Evolutionary conservation across 192 early-diverging fungal genomes (phyloP), one percentile per base, ranked within the genome.

Genomic region (Coemansia sp.): DNA sequence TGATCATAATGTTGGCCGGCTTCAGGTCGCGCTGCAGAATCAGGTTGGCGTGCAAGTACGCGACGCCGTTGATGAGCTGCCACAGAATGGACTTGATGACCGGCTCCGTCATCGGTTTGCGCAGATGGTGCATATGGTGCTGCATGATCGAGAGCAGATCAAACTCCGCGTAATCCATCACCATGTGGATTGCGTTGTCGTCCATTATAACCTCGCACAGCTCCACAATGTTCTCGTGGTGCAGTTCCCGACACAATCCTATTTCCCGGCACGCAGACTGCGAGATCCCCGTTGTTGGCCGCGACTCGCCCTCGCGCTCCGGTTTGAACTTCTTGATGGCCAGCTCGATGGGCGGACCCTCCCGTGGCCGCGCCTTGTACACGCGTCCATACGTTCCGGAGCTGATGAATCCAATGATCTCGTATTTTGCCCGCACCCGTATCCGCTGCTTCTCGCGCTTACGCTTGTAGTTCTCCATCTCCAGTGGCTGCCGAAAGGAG

Each of bases 291-390:
- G 86, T 87, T 0, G 82, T 84, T 47, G 77, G 67, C 47, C 77
- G 73, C 8, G 69, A 64, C 69, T 96, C 95, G 48, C 93, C 94
- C 68, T 95, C 96, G 64, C 93, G 92, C 64, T 98, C 96, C 9
- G 94, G 93, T 68, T 98, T 98, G 75, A 98, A 98, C 86, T 94
- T 94, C 76, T 98, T 98, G 56, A 98, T 97, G 4, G 96, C 96
- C 69, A 91, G 92, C 74, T 95, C 91, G 45, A 86, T 74, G 4
- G 63, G 61, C 44, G 81, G 69, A 1, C 81, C 81, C 21, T 69
- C 67, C 40, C 86, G 84, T 32, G 89, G 90, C 53, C 82, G 86
- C 13, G 94, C 96, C 76, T 96, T 97, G 85, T 93, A 98, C 0
- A 98, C 96, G 39, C 93, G 85, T n/a, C 96, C 96, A 71, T 98